These are phyloP conservation scores for Solanum corneliomulleri DNA, from an alignment of 257 asterid species.

Conservation along the genomic window DNA sequence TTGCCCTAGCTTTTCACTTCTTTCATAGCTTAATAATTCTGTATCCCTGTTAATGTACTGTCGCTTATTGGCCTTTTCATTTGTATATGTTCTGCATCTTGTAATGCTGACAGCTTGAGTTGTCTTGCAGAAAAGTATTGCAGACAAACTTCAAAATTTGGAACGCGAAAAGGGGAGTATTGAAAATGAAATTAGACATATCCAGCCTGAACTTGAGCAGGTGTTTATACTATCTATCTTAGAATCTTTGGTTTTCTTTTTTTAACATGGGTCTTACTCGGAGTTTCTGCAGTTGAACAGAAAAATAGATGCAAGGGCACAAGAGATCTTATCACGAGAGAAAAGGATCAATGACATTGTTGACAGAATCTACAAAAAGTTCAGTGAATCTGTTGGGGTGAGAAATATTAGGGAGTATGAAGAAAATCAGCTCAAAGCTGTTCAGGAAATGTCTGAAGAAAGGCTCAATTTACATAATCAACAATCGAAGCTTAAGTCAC, in stretches of 20 bases:
- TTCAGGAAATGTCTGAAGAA: slow-evolving; percentile 77
- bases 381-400: slow-evolving; percentile 94
- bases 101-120: background rate
- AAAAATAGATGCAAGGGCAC: slow-evolving; percentile 36
- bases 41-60: background rate
- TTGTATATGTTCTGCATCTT: background rate
- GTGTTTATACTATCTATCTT: slow-evolving; percentile 22
- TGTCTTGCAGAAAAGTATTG: slow-evolving; percentile 70
- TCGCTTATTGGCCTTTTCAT: background rate
- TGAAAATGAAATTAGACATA: slow-evolving; percentile 57
- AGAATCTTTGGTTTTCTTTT: background rate
- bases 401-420: slow-evolving; percentile 91
- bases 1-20: background rate
- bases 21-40: background rate
- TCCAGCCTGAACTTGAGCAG: slow-evolving; percentile 72
- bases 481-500: slow-evolving; percentile 86
- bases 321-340: slow-evolving; percentile 48
- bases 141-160: slow-evolving; percentile 70
- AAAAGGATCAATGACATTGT: slow-evolving; percentile 72
- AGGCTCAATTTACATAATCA: slow-evolving; percentile 83
- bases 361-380: slow-evolving; percentile 73
- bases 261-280: background rate
- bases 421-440: slow-evolving; percentile 90
- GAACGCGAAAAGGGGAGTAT: slow-evolving; percentile 69
- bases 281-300: slow-evolving; percentile 55